Evolutionary conservation across 2,329 filamentous ascomycete genomes (phyloP), one percentile per base, ranked within the genome.

Genomic region (Alternaria longipes): DNA sequence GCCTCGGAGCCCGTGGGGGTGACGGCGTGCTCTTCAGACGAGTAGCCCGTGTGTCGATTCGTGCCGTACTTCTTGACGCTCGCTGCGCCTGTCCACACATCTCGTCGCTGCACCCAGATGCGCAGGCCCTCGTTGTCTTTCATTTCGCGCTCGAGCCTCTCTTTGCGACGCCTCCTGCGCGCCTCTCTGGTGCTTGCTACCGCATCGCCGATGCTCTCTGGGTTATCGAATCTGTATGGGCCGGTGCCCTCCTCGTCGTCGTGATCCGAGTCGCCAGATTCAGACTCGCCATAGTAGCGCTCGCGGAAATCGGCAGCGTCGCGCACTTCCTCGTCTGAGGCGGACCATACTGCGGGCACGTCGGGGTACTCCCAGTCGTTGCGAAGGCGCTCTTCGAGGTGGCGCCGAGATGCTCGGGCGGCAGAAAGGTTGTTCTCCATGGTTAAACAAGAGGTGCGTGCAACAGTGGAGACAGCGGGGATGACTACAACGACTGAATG

Each of bases 81-180:
- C 20, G 71, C 67, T 32, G 93, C 94, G 32, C 91, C 90, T 1
- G 93, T 94, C 94, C 94, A 98, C 7, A 88, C 89, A 79, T 97
- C 89, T 50, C 94, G 86, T 60, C 92, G 84, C 30, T 89, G 87
- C 60, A 89, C 86, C 79, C 92, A 98, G 75, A 90, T 91, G n/a
- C 89, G 86, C 58, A 97, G 77, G 0, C 94, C 94, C 38, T 90
- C 84, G 71, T 97, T 98, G 89, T 91, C 96, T 8, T 62, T 59
- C 78, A 82, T 81, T 64, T 84, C 83, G 30, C 75, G 72, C 56
- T 81, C 77, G 51, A 82, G 62, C 12, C 70, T 68, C 49, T 70
- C 63, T 53, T 74, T 69, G 41, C 81, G 73, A 64, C 78, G 78
- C 52, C 76, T 70, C 64, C 78, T 82, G 59, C 79, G 72, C 56